A percentile compares a stretch with the other conserved stretches of the same genome.
phyloP scores from a whole-genome alignment of 106 monocot species.

The Phalaenopsis equestris region DNA sequence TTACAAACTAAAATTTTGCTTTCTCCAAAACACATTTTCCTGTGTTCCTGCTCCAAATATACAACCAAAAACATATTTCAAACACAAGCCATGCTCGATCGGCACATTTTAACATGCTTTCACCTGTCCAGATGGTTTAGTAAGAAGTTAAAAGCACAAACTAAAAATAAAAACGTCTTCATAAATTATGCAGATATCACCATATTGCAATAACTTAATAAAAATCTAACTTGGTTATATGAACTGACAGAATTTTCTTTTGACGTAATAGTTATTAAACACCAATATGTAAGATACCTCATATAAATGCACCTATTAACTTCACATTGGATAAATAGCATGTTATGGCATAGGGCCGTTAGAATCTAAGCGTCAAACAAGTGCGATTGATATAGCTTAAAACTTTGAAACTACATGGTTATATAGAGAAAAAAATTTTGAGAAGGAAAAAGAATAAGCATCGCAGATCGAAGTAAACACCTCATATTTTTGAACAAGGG shows the following conservation, averaged over 20 bases:
- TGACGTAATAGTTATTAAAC: too few relatives aligned
- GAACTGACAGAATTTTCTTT: too few relatives aligned
- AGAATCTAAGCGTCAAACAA: too few relatives aligned
- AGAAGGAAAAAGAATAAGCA: background rate
- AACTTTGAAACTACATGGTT: too few relatives aligned
- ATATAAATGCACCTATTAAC: too few relatives aligned
- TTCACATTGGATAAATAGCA: too few relatives aligned
- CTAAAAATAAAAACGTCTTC: background rate
- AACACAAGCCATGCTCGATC: background rate
- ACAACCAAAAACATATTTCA: background rate
- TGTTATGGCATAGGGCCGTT: too few relatives aligned
- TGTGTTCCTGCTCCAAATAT: background rate
- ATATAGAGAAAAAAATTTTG: background rate
- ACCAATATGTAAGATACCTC: too few relatives aligned
- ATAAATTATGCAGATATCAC: background rate
- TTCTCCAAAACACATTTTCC: background rate
- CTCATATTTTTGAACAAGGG: slow-evolving; percentile 95
- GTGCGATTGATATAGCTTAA: too few relatives aligned
- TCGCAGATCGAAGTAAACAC: slow-evolving; percentile 21
- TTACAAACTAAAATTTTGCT: background rate
- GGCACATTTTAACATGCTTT: background rate
- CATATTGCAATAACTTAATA: background rate
- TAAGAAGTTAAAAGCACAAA: background rate
- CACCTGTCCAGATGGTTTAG: background rate
- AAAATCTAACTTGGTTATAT: too few relatives aligned